Percentiles rank a stretch among this genome's conserved stretches.
phyloP scores from a whole-genome alignment of 345 rosid genomes.

The Punica granatum region DNA sequence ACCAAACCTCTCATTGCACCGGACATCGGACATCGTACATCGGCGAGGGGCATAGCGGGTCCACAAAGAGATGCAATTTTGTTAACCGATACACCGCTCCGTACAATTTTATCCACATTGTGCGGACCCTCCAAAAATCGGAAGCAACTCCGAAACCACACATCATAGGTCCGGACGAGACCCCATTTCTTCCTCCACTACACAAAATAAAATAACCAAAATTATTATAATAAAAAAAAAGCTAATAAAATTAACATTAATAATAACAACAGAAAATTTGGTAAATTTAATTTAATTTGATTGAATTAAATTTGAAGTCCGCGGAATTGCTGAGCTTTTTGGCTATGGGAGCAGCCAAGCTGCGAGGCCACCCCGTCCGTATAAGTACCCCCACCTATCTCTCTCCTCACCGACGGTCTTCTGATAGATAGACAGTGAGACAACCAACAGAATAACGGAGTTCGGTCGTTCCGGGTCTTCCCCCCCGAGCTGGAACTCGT shows the following conservation, averaged over 20 bases:
- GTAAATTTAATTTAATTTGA: too few relatives aligned
- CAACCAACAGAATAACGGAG: not conserved
- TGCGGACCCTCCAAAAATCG: not conserved
- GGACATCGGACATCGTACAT: too few relatives aligned
- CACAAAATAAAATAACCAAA: not conserved
- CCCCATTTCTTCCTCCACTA: not conserved
- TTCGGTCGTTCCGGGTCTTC: not conserved
- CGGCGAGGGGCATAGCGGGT: too few relatives aligned
- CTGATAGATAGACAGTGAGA: not conserved
- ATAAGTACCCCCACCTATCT: not conserved
- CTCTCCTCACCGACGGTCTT: not conserved
- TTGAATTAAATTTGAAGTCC: not conserved
- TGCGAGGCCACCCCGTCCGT: not conserved
- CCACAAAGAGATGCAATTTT: too few relatives aligned
- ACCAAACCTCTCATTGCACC: too few relatives aligned
- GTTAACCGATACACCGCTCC: not conserved
- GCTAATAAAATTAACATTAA: not conserved
- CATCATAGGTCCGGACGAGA: not conserved
- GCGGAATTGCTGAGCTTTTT: not conserved
- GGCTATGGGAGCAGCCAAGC: not conserved
- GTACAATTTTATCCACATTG: not conserved
- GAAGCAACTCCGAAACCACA: not conserved
- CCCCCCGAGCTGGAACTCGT: not conserved
- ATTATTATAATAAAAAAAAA: not conserved
- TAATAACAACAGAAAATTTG: too few relatives aligned